Percentiles rank a stretch among this genome's conserved stretches.
Evolutionary conservation across 108 stramenopile species (phyloP).

Genomic region (Cyclostephanos invisitatus): DNA sequence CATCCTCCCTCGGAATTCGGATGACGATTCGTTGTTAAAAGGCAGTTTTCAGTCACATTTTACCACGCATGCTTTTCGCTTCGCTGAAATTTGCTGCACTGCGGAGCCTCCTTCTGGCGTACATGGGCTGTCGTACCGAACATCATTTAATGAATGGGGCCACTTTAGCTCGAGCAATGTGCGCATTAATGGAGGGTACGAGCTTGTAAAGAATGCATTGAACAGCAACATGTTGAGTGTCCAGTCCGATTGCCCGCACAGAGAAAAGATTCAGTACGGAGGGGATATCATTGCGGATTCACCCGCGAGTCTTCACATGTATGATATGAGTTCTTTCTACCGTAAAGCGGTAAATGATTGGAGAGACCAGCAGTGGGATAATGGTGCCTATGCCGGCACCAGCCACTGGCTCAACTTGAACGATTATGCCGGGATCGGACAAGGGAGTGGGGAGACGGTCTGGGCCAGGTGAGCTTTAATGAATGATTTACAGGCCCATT

Average conservation of each 20-base stretch:
- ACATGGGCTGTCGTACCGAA: slow-evolving; percentile 39
- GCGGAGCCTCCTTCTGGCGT: slow-evolving; percentile 39
- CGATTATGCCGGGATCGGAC: slow-evolving; percentile 40
- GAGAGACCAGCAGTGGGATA: slow-evolving; percentile 52
- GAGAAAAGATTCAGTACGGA: slow-evolving; percentile 62
- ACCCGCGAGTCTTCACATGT: slow-evolving; percentile 45
- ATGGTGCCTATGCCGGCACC: slow-evolving; percentile 47
- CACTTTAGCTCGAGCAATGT: slow-evolving; percentile 41
- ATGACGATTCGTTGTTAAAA: slow-evolving; percentile 13
- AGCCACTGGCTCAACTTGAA: slow-evolving; percentile 46
- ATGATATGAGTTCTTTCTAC: slow-evolving; percentile 57
- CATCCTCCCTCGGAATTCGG: slow-evolving; percentile 29
- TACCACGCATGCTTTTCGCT: slow-evolving; percentile 51
- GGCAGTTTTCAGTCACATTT: slow-evolving; percentile 53
- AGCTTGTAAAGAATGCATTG: slow-evolving; percentile 44
- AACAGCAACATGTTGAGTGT: slow-evolving; percentile 55
- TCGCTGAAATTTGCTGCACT: slow-evolving; percentile 48
- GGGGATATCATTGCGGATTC: slow-evolving; percentile 54
- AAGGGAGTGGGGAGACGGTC: slow-evolving; percentile 45
- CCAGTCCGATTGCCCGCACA: slow-evolving; percentile 63
- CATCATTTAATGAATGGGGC: slow-evolving; percentile 46
- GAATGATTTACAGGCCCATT: no score
- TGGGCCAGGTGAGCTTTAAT: slow-evolving; percentile 2
- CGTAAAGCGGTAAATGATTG: slow-evolving; percentile 49
- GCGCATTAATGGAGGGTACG: slow-evolving; percentile 50